A percentile compares a stretch with the other conserved stretches of the same genome.
phyloP scores from a whole-genome alignment of 116 monocot species.

The Papilionanthe hybrid region DNA sequence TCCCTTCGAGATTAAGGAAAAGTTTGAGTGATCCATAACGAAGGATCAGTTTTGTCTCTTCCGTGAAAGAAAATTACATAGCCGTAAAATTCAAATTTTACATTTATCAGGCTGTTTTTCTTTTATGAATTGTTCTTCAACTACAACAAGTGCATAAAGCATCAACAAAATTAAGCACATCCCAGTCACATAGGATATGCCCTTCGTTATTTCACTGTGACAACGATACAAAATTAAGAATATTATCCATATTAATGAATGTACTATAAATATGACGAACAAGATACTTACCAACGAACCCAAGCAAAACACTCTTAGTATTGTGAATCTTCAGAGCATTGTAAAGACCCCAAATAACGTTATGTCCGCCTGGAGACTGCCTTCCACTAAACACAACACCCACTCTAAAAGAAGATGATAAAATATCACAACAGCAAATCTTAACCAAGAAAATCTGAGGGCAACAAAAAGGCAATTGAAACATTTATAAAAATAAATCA shows the following conservation, averaged over 20 bases:
- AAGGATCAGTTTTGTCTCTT: no score
- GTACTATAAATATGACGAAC: background rate
- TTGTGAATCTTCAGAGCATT: constrained; percentile 59
- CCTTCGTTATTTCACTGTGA: background rate
- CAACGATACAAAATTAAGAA: background rate
- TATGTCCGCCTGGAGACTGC: constrained; percentile 78
- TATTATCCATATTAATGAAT: background rate
- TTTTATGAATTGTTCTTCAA: background rate
- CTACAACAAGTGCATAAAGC: background rate
- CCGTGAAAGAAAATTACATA: no score
- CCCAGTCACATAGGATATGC: background rate
- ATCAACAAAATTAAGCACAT: background rate
- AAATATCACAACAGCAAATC: background rate
- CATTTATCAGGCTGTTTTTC: no score
- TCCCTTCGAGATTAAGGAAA: background rate
- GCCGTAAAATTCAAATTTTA: no score
- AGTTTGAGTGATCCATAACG: no score
- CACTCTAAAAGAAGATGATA: constrained; percentile 36
- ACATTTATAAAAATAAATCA: background rate
- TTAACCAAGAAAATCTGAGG: background rate
- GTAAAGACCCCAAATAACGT: constrained; percentile 69
- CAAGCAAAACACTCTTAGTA: constrained; percentile 48
- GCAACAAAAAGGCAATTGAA: background rate
- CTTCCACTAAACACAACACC: constrained; percentile 73
- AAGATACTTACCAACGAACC: constrained; percentile 52